Conservation (phyloP, 1,139 yeast genomes). For the Blastobotrys niveus region DNA sequence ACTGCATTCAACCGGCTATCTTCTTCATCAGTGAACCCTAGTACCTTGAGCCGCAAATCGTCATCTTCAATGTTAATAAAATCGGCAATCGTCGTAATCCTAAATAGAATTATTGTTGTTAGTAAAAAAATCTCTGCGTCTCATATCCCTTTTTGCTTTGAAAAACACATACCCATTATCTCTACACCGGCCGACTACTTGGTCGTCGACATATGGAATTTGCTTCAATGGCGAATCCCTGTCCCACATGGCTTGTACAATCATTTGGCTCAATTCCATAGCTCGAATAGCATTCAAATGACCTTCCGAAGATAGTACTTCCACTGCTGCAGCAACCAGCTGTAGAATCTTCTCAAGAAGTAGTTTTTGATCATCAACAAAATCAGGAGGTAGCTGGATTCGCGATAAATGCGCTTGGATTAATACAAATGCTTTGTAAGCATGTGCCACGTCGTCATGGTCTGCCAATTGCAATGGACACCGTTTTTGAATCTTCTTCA, state of each 20-base stretch:
- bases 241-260: conserved; percentile 83
- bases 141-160: background rate
- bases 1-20: conserved; percentile 52
- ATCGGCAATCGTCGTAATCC: conserved; percentile 73
- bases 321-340: conserved; percentile 63
- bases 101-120: conserved; percentile 23
- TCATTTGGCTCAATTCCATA: conserved; percentile 86
- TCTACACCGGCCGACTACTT: conserved; percentile 53
- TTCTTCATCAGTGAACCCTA: conserved; percentile 43
- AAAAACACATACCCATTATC: conserved; percentile 29
- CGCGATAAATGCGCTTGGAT: conserved; percentile 81
- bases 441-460: conserved; percentile 47
- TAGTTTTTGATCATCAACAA: conserved; percentile 49
- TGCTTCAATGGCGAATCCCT: conserved; percentile 75
- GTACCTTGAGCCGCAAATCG: conserved; percentile 59
- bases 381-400: conserved; percentile 51
- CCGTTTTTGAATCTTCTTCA: conserved; percentile 49
- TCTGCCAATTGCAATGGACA: conserved; percentile 54
- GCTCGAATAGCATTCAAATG: conserved; percentile 69
- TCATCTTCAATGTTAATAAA: conserved; percentile 78
- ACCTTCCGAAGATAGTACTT: conserved; percentile 76
- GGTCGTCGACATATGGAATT: conserved; percentile 61
- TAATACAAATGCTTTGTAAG: conserved; percentile 65
- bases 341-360: conserved; percentile 48
- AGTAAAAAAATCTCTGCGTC: conserved; percentile 9